Evolutionary conservation across 2,329 filamentous ascomycete genomes (phyloP), one percentile per base, ranked within the genome.

Genomic region (Fusarium sororula): DNA sequence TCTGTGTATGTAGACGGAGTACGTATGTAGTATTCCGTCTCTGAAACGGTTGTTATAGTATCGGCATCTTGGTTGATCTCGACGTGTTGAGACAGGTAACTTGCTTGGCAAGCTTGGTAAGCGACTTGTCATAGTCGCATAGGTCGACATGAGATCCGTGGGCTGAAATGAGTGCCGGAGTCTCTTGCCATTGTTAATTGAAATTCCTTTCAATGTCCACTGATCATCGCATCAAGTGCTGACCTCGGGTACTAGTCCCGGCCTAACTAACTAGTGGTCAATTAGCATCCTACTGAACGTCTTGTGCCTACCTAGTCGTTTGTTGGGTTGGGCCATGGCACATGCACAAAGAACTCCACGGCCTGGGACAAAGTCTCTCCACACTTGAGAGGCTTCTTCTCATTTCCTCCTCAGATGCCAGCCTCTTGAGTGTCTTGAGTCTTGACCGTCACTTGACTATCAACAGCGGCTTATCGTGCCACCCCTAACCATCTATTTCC

Each of bases 201-300:
- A 55, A 41, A 41, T n/a, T 68, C 56, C 48, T 51, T 67, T 41
- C 37, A 41, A 41, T 18, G 65, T n/a, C 51, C 59, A 51, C 68
- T 65, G 71, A 74, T 74, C 72, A 69, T 65, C 72, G 30, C 71
- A 56, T 59, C 71, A 69, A 74, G 62, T 56, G 59, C 71, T 74
- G 68, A 74, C 71, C 28, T 50, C 55, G 48, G 63, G 24, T 61
- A 51, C 71, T 68, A 65, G 71, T 53, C 41, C 70, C 62, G 64
- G 39, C 45, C 42, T 74, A 26, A 26, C 24, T 24, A 24, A 24
- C 24, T 26, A 74, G 68, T 39, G 28, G 45, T 60, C 42, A 45
- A 32, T 68, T 73, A 72, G 63, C 50, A 74, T 48, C 55, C 30
- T 58, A 50, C 45, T 30, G 45, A n/a, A 30, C 32, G 63, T 68